A percentile compares a stretch with the other conserved stretches of the same genome.
phyloP scores from a whole-genome alignment of 805 yeast species.

The Candida awuae region DNA sequence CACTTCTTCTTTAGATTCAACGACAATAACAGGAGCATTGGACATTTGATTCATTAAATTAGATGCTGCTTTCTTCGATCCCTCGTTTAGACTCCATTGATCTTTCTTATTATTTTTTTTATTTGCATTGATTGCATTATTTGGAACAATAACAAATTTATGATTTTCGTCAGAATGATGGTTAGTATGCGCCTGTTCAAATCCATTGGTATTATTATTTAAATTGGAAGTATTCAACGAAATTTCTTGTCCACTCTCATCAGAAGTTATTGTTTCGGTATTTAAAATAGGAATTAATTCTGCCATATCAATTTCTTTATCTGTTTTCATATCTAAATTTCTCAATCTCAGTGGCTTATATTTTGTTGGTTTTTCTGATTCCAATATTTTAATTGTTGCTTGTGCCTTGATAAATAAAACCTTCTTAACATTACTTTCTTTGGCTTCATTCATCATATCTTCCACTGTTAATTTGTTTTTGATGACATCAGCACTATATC shows the following conservation, averaged over 20 bases:
- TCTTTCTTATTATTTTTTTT: constrained; percentile 70
- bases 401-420: constrained; percentile 72
- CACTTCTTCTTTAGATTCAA: constrained; percentile 79
- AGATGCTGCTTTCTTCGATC: constrained; percentile 54
- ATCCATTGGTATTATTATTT: not conserved
- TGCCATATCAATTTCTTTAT: constrained; percentile 62
- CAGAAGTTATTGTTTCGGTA: constrained; percentile 14
- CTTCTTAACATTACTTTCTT: constrained; percentile 66
- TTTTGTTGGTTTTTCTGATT: constrained; percentile 33
- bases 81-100: constrained; percentile 69
- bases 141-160: constrained; percentile 59
- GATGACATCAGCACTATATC: constrained; percentile 71
- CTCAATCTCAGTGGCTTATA: constrained; percentile 73
- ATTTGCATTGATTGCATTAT: constrained; percentile 73
- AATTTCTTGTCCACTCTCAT: constrained; percentile 7
- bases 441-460: constrained; percentile 57
- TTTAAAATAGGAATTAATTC: constrained; percentile 48
- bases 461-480: constrained; percentile 43
- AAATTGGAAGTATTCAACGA: not conserved
- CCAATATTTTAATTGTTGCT: constrained; percentile 20
- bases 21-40: constrained; percentile 63
- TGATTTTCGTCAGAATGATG: constrained; percentile 27
- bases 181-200: not conserved
- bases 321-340: constrained; percentile 51
- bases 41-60: constrained; percentile 46